Percentiles rank a stretch among this genome's conserved stretches.
These are phyloP conservation scores for Viola odorata DNA, from an alignment of 345 rosid species.

Conservation along the genomic window DNA sequence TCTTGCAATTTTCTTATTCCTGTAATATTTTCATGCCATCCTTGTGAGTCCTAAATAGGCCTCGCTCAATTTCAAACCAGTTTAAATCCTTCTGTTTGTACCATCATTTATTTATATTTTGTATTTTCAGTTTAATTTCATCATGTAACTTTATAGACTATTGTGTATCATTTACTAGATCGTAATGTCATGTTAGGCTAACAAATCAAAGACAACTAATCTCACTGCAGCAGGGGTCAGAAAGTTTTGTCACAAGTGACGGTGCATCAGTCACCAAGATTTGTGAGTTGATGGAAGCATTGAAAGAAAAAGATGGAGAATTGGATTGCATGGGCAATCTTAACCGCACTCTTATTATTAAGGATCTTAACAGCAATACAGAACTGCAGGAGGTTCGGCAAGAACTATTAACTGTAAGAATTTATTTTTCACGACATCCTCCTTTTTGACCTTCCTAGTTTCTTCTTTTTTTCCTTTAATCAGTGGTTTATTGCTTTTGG, in stretches of 20 bases:
- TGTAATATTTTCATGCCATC: too few species aligned
- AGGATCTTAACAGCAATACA: conserved; percentile 11
- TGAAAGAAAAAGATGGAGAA: conserved; percentile 13
- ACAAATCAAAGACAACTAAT: too few species aligned
- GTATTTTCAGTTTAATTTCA: neutral
- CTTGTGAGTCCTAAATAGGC: too few species aligned
- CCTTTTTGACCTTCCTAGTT: too few species aligned
- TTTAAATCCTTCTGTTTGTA: neutral
- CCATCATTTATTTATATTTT: neutral
- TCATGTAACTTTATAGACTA: too few species aligned
- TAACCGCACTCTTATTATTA: conserved; percentile 5
- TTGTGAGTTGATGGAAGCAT: neutral
- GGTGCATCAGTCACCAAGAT: neutral
- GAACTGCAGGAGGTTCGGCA: conserved; percentile 18
- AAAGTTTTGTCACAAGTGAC: neutral
- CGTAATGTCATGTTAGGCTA: too few species aligned
- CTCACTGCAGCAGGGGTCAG: neutral
- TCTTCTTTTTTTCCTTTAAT: too few species aligned
- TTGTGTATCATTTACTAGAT: too few species aligned
- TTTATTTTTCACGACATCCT: too few species aligned
- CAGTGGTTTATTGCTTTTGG: neutral
- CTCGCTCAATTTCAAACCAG: neutral
- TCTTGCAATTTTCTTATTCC: too few species aligned
- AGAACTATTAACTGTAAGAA: conserved; percentile 7
- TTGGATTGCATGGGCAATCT: conserved; percentile 1